Base-by-base conservation (phyloP, 441 rosid genomes). In the Rhodomyrtus psidioides region DNA sequence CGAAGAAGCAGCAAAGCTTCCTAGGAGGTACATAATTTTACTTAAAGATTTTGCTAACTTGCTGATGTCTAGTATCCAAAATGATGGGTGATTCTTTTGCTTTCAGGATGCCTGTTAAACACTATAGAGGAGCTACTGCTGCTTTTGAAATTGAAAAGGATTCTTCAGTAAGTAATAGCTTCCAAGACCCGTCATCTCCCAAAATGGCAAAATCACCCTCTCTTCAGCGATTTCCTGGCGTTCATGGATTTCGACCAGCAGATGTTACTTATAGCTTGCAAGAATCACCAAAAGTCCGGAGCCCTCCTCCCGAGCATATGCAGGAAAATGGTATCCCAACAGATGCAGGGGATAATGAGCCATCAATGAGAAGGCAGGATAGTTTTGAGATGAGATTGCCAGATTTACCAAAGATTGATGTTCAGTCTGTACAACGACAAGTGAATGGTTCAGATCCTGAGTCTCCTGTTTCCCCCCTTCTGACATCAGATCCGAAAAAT, bases 1-100 rank as follows among this genome's bases (percentile, higher is more conserved):
- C 89, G 99, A 97, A 93, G 99, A 97, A 92, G 99, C 99, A 30
- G 93, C 99, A 44, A 97, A 97, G 93, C 98, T 97, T 87, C 99
- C 98, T 42, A 95, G 95, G 93, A 95, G 99, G 99, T 97, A 96
- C 88, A 10, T 46, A 12, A 39, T 70, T 70, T 70, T 70, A 39
- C 79, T 70, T 70, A 21, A 39, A 70, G 49, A 39, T 42, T 34
- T 34, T 70, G n/a, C n/a, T 65, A 34, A 39, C 79, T 34, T 70
- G 15, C 79, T 34, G 79, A 39, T 19, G 79, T 15, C 79, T 70
- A 39, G 49, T 70, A 26, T 39, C 49, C 49, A 23, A 70, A 70
- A 34, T 70, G 79, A 70, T 23, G 26, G 23, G 79, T 39, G 79
- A 70, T 82, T 30, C 27, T 70, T 70, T 70, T 70, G 87, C 60